Percentiles rank a stretch among this genome's conserved stretches.
Evolutionary conservation across 2,329 filamentous ascomycete species (phyloP).

Genomic region (Coniochaeta sp.): DNA sequence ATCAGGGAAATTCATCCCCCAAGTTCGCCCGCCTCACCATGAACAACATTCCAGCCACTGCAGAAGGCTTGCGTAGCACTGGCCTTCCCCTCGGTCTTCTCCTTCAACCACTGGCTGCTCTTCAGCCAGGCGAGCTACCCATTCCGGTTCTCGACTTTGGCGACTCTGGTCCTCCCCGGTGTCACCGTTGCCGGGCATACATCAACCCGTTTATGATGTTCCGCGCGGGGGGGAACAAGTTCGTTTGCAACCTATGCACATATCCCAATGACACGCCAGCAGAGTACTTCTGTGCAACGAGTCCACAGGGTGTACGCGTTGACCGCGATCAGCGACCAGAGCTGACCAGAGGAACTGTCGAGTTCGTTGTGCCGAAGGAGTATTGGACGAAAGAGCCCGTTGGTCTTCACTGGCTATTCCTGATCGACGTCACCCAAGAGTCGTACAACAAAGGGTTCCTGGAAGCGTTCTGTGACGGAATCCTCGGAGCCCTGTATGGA

Average conservation of each 20-base stretch:
- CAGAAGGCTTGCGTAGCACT: slow-evolving; percentile 73
- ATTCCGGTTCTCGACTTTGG: slow-evolving; percentile 95
- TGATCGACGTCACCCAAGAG: slow-evolving; percentile 91
- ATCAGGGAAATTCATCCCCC: slow-evolving; percentile 94
- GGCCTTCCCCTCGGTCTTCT: slow-evolving; percentile 81
- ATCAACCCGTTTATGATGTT: slow-evolving; percentile 99
- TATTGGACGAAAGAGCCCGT: slow-evolving; percentile 96
- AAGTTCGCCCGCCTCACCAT: slow-evolving; percentile 87
- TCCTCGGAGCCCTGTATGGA: slow-evolving; percentile 78
- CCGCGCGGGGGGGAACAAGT: slow-evolving; percentile 86
- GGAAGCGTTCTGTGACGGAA: slow-evolving; percentile 83
- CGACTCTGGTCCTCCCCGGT: slow-evolving; percentile 81
- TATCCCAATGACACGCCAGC: slow-evolving; percentile 90
- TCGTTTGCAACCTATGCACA: slow-evolving; percentile 96
- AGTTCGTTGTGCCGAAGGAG: slow-evolving; percentile 95
- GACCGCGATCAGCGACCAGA: slow-evolving; percentile 87
- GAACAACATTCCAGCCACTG: slow-evolving; percentile 82
- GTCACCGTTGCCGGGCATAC: slow-evolving; percentile 87
- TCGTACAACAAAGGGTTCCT: slow-evolving; percentile 85
- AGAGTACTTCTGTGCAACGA: slow-evolving; percentile 91
- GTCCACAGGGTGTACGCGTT: slow-evolving; percentile 76
- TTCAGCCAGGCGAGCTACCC: slow-evolving; percentile 76
- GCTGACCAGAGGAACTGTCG: slow-evolving; percentile 83
- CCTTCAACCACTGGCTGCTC: slow-evolving; percentile 77
- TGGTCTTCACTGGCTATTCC: slow-evolving; percentile 78